Evolutionary conservation across 1,139 yeast species (phyloP), one percentile per base, ranked within the genome.

Genomic region (Entelexis sorbosivorans): DNA sequence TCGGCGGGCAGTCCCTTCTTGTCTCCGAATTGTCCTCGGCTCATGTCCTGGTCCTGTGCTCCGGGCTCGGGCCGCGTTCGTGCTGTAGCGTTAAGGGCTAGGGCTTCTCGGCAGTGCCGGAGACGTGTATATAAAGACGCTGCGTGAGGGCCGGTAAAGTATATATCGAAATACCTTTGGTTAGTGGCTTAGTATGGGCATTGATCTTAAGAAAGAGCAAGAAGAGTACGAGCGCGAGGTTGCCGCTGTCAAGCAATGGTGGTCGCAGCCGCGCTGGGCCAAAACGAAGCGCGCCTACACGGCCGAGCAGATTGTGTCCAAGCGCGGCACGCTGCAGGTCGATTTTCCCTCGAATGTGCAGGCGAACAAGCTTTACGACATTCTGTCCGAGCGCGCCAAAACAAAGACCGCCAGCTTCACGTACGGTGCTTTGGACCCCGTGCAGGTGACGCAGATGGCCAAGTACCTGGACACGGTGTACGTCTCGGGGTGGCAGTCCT

Each of bases 401-500:
- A 73, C 81, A 61, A 79, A 79, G 66, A 79, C 95, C 48, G 86
- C 78, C 47, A 84, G 95, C 22, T 82, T 81, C 74, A 91, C 97
- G 42, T 89, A 87, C 65, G 98, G 98, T 66, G 96, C 96, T 31
- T 76, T 89, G 63, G 98, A 89, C 69, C 97, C 97, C 43, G 84
- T 91, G 60, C 98, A 89, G 66, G 87, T 88, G 61, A 76, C 96
- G 54, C 97, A 89, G 71, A 88, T 89, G 96, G 95, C 95, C 60
- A 86, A 85, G 70, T 86, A 87, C 72, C 75, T 89, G 65, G 98
- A 89, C 70, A 78, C 95, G 26, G 78, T 91, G 62, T 89, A 91
- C 69, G 94, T 89, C 60, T 84, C 95, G 47, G 98, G 98, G 54
- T 89, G 98, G 98, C 97, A 91, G 73, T 88, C 95, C 69, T 88